phyloP scores from a whole-genome alignment of 2,329 filamentous ascomycete species.

The Calonectria pseudoturangicola region DNA sequence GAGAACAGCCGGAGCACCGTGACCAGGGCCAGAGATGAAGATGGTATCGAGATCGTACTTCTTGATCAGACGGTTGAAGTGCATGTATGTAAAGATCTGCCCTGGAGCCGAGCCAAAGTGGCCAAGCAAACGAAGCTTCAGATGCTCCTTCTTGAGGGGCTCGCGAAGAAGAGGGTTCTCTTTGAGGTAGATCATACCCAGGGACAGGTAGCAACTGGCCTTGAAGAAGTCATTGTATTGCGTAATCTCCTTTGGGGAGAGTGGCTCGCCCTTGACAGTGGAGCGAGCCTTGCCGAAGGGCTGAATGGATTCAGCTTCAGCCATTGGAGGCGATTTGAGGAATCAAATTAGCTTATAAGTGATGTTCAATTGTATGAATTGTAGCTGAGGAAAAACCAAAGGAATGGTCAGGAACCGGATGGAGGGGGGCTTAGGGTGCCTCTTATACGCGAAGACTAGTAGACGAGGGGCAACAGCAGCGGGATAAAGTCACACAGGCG shows the following conservation, averaged over 20 bases:
- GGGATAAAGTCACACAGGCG: conserved; percentile 36
- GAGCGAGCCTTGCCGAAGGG: conserved; percentile 80
- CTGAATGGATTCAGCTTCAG: conserved; percentile 74
- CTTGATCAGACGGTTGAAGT: conserved; percentile 88
- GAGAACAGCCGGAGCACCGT: conserved; percentile 85
- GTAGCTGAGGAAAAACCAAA: conserved; percentile 50
- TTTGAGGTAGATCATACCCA: conserved; percentile 88
- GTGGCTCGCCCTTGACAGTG: conserved; percentile 76
- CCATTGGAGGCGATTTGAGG: conserved; percentile 54
- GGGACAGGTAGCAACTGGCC: conserved; percentile 83
- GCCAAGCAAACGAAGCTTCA: conserved; percentile 84
- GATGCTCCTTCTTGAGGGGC: conserved; percentile 80
- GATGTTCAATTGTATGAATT: conserved; percentile 48
- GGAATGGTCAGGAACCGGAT: conserved; percentile 24
- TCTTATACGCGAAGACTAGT: conserved; percentile 50
- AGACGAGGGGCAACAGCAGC: conserved; percentile 38
- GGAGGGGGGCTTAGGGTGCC: conserved; percentile 41
- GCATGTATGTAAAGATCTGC: conserved; percentile 87
- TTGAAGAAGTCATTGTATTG: conserved; percentile 84
- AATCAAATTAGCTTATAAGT: conserved; percentile 37
- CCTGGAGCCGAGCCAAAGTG: conserved; percentile 89
- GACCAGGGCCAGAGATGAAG: conserved; percentile 85
- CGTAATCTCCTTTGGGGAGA: conserved; percentile 79
- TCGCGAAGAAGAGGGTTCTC: conserved; percentile 83
- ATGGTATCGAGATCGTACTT: conserved; percentile 84